A percentile compares a stretch with the other conserved stretches of the same genome.
These are phyloP conservation scores for Aspergillus latus DNA, from an alignment of 2,329 filamentous ascomycete genomes.

Conservation along the genomic window DNA sequence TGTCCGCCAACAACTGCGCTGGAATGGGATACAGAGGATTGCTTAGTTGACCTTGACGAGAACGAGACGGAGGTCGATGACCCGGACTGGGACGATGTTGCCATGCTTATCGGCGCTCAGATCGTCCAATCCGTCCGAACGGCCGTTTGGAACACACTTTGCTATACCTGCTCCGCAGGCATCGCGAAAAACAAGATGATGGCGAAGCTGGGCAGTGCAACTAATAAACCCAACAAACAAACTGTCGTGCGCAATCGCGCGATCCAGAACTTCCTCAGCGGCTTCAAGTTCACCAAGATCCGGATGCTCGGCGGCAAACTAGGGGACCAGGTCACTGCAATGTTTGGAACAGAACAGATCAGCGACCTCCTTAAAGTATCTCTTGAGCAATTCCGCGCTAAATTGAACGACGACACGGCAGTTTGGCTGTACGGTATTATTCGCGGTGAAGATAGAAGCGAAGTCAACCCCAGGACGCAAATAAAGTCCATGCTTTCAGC, in stretches of 20 bases:
- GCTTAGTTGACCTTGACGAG: slow-evolving; percentile 74
- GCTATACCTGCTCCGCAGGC: slow-evolving; percentile 90
- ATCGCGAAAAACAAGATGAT: slow-evolving; percentile 92
- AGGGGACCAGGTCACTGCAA: slow-evolving; percentile 78
- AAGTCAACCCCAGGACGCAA: slow-evolving; percentile 86
- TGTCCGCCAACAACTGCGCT: slow-evolving; percentile 70
- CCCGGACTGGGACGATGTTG: slow-evolving; percentile 95
- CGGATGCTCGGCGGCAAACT: slow-evolving; percentile 93
- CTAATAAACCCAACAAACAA: slow-evolving; percentile 92
- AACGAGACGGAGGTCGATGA: slow-evolving; percentile 72
- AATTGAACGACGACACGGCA: slow-evolving; percentile 80
- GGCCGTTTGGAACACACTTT: slow-evolving; percentile 66
- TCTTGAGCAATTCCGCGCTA: slow-evolving; percentile 72
- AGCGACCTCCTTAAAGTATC: slow-evolving; percentile 71
- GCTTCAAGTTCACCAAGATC: slow-evolving; percentile 93
- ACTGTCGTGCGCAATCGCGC: slow-evolving; percentile 88
- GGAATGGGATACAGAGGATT: slow-evolving; percentile 76
- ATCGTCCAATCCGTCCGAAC: slow-evolving; percentile 76
- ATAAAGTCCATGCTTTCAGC: slow-evolving; percentile 98
- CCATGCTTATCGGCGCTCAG: slow-evolving; percentile 80
- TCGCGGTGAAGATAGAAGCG: slow-evolving; percentile 79
- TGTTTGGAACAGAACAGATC: slow-evolving; percentile 78
- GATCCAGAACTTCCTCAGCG: slow-evolving; percentile 71
- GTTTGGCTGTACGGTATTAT: slow-evolving; percentile 82
- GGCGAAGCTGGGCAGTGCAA: slow-evolving; percentile 85